Evolutionary conservation across 345 rosid genomes (phyloP).

Genomic region (Boechera divaricarpa): DNA sequence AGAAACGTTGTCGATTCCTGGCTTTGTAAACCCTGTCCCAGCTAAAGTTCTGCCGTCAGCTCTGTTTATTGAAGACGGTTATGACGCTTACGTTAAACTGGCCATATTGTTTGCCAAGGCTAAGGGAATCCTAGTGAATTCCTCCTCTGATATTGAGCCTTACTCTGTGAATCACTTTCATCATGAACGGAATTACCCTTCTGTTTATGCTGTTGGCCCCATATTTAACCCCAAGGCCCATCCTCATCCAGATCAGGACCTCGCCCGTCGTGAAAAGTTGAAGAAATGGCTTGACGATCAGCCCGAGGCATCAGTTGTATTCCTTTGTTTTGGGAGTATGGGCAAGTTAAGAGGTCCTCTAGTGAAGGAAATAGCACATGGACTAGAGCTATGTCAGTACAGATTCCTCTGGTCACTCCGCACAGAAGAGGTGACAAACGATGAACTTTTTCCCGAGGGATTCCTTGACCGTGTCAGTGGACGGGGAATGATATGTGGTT

Average conservation of each 20-base stretch:
- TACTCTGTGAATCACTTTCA: constrained; percentile 43
- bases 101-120: constrained; percentile 51
- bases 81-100: constrained; percentile 39
- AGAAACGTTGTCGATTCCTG: constrained; percentile 45
- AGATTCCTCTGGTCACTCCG: constrained; percentile 55
- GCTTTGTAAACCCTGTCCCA: constrained; percentile 53
- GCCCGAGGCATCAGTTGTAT: constrained; percentile 57
- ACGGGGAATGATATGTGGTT: constrained; percentile 48
- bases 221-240: constrained; percentile 43
- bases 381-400: constrained; percentile 51
- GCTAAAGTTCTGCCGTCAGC: constrained; percentile 49
- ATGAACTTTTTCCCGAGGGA: constrained; percentile 49
- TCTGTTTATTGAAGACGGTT: constrained; percentile 50
- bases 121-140: constrained; percentile 54
- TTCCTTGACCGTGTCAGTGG: constrained; percentile 43
- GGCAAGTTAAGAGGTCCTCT: constrained; percentile 48
- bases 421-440: constrained; percentile 6
- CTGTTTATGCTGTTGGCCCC: constrained; percentile 56
- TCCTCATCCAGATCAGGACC: constrained; percentile 47
- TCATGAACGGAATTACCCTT: constrained; percentile 37
- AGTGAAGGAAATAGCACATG: constrained; percentile 55
- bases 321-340: constrained; percentile 62
- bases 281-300: constrained; percentile 62
- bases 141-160: constrained; percentile 55
- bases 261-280: constrained; percentile 36